Evolutionary conservation across 805 yeast genomes (phyloP), one percentile per base, ranked within the genome.

Genomic region (Deakozyma indianensis): DNA sequence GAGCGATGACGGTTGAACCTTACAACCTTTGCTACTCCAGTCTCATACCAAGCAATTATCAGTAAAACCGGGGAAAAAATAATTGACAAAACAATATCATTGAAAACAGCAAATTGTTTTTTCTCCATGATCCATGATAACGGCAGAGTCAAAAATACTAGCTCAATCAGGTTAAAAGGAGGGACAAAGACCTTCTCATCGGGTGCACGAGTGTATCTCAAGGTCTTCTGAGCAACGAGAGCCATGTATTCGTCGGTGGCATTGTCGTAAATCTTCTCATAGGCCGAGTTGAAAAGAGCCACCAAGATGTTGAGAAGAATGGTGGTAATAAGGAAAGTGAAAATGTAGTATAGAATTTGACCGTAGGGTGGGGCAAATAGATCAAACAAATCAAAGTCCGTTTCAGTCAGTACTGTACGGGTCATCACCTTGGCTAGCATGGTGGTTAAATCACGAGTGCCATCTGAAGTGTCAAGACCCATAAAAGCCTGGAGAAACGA

Each of bases 401-500:
- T 82, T 3, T 77, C 80, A 7, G 87, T 86, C 48, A 86, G 67
- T 5, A 87, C 75, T 0, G 92, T 81, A 48, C 80, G 75, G 38
- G 81, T 68, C 64, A 86, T 69, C 16, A 80, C 78, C 7, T 75
- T 64, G 41, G 84, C 61, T 43, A 84, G 78, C 27, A 75, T 67
- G 20, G 67, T 62, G 0, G 94, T 83, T 22, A 83, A 80, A 52
- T 85, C 92, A 47, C 81, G 68, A 50, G 74, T 76, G 51, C 95
- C 95, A 61, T 86, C 95, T 2, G 94, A 82, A 29, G 83, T 80
- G 62, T 86, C 96, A 45, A 86, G 67, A 11, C 95, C 95, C 27
- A 86, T 61, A 60, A 86, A 84, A 0, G 94, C 95, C 59, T 86
- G 95, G 46, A 84, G 64, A 62, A 86, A 86, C 0, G 95, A 95